Conservation (phyloP, 176 grass and related monocot genomes). For the Hyparrhenia diplandra region DNA sequence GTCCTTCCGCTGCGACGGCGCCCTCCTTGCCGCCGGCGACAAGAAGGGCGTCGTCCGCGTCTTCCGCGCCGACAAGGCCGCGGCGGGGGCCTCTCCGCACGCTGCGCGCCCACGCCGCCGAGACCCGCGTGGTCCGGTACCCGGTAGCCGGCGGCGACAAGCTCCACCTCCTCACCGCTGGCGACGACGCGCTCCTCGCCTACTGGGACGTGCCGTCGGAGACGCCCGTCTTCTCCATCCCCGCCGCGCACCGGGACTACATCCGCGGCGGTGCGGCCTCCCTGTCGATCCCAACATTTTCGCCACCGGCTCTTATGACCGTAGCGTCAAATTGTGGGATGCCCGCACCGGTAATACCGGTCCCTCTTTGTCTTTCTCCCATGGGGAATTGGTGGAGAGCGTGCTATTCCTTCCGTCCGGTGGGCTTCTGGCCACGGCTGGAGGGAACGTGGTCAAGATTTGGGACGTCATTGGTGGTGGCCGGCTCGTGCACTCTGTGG, state of each 20-base stretch:
- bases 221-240: slow-evolving; percentile 53
- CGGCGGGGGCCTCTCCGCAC: slow-evolving; percentile 48
- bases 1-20: slow-evolving; percentile 74
- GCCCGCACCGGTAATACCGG: slow-evolving; percentile 39
- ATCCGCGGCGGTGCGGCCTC: slow-evolving; percentile 73
- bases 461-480: slow-evolving; percentile 91
- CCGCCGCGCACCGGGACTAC: slow-evolving; percentile 84
- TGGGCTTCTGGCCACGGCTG: slow-evolving; percentile 71
- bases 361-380: slow-evolving; percentile 46
- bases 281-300: slow-evolving; percentile 55
- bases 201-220: slow-evolving; percentile 89
- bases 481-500: slow-evolving; percentile 58
- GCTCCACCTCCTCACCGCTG: slow-evolving; percentile 69
- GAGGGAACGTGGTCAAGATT: slow-evolving; percentile 79
- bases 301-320: slow-evolving; percentile 83
- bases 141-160: slow-evolving; percentile 65
- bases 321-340: slow-evolving; percentile 78
- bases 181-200: slow-evolving; percentile 72
- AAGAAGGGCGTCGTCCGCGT: slow-evolving; percentile 68
- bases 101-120: slow-evolving; percentile 55
- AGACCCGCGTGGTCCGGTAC: slow-evolving; percentile 65
- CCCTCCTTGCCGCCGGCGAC: slow-evolving; percentile 75
- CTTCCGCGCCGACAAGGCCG: slow-evolving; percentile 54
- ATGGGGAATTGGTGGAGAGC: slow-evolving; percentile 70
- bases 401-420: slow-evolving; percentile 84